Conservation (phyloP, 2,329 filamentous ascomycete genomes). For the Colletotrichum sp. region DNA sequence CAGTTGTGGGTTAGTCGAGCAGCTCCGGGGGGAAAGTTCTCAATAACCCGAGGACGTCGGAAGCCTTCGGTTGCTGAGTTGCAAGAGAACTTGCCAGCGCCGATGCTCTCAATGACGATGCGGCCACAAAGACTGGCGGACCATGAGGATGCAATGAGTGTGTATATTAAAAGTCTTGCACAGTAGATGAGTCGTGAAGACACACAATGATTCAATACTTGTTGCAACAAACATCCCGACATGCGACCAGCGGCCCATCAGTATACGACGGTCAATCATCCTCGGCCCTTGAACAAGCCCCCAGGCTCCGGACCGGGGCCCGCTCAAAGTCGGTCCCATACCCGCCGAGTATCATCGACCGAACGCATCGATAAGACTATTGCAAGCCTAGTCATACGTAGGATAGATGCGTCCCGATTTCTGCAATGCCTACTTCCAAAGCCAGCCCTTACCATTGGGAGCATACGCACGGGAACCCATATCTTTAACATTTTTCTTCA, state of each 20-base stretch:
- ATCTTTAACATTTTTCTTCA: constrained; percentile 22
- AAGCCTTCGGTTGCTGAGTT: not conserved
- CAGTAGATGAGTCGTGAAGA: too few species aligned
- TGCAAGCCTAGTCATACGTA: too few species aligned
- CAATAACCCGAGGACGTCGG: not conserved
- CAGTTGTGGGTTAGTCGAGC: not conserved
- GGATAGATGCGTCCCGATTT: not conserved
- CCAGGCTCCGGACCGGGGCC: too few species aligned
- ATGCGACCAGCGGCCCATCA: not conserved
- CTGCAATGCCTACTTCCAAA: constrained; percentile 25
- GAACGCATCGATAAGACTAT: too few species aligned
- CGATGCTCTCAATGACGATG: not conserved
- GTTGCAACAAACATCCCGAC: not conserved
- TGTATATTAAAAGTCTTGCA: too few species aligned
- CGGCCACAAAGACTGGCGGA: not conserved
- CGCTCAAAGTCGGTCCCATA: not conserved
- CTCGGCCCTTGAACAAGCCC: not conserved
- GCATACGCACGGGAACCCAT: constrained; percentile 25
- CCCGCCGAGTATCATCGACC: not conserved
- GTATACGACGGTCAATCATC: not conserved
- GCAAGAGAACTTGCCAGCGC: not conserved
- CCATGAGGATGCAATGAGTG: too few species aligned
- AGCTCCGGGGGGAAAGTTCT: not conserved
- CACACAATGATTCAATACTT: too few species aligned
- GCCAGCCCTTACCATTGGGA: constrained; percentile 28